phyloP scores from a whole-genome alignment of 345 rosid species.

The Eucalyptus globulus region DNA sequence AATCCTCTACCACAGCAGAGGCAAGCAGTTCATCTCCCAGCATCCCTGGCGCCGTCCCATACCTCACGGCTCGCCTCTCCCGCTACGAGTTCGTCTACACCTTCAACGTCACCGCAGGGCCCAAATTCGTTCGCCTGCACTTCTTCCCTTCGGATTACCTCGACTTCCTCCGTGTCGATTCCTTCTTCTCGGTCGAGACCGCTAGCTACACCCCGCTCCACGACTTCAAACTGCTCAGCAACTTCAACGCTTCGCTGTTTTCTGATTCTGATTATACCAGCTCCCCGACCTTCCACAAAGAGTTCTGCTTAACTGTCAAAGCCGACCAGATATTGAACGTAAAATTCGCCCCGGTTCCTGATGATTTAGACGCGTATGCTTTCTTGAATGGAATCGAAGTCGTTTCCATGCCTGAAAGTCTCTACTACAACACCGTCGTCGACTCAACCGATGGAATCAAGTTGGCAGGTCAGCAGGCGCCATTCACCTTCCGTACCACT shows the following conservation, averaged over 20 bases:
- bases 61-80: not conserved
- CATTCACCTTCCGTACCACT: rapidly evolving
- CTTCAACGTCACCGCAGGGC: constrained; percentile 10
- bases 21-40: no score
- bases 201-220: not conserved
- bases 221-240: no score
- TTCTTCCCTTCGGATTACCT: not conserved
- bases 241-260: constrained; percentile 8
- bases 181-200: constrained; percentile 7
- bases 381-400: constrained; percentile 26
- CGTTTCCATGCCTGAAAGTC: constrained; percentile 19
- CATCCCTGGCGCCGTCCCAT: no score
- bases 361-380: constrained; percentile 1
- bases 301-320: not conserved
- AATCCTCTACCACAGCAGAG: no score
- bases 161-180: not conserved
- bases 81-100: constrained; percentile 6
- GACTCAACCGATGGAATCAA: no score
- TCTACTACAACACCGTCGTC: not conserved
- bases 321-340: constrained; percentile 1
- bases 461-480: rapidly evolving
- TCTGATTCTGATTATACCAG: no score
- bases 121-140: constrained; percentile 14
- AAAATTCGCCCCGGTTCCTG: constrained; percentile 7
- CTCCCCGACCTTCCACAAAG: no score